Evolutionary conservation across 257 asterid genomes (phyloP), one percentile per base, ranked within the genome.

Genomic region (Lavandula angustifolia): DNA sequence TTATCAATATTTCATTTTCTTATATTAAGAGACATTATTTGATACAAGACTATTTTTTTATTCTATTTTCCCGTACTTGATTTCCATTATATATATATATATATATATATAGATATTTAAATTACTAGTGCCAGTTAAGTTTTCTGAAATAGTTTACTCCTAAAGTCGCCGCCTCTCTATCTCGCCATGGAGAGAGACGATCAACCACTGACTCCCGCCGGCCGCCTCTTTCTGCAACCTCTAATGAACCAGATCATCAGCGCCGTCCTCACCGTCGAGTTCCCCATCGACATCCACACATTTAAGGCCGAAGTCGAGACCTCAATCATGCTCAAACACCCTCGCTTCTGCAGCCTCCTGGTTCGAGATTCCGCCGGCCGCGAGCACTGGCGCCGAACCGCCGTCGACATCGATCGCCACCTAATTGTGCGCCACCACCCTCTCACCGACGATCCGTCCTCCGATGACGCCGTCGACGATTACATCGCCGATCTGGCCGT

Each of bases 171-270:
- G 12, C 1, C 58, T 5, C 58, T 17, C 34, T n/a, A 9, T 33
- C 56, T 35, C 35, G 14, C 48, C 2, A 27, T 9, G 37, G 88
- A 71, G 61, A 32, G 53, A 34, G 92, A 22, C 27, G 27, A 84
- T 58, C 78, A 87, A 56, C 96, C 96, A 3, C 67, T 89, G 4
- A 86, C 91, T 11, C 96, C 96, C 9, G 85, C 87, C 35, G 96
- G 95, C 56, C 84, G 96, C 48, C 74, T 86, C 60, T 85, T 87
- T 66, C 50, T 81, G 56, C 85, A 75, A 65, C 87, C 87, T 34
- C 74, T 4, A 9, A 48, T 80, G 77, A 70, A 81, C 54, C 95
- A 85, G 71, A 44, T 87, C 40, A 79, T 87, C 66, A 64, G 60
- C 82, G 76, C 84, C 59, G 73, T 71, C 71, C 17, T 87, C 67